Evolutionary conservation across 1,284 basidiomycete genomes (phyloP).

Genomic region (Coniferiporia sulphurascens): DNA sequence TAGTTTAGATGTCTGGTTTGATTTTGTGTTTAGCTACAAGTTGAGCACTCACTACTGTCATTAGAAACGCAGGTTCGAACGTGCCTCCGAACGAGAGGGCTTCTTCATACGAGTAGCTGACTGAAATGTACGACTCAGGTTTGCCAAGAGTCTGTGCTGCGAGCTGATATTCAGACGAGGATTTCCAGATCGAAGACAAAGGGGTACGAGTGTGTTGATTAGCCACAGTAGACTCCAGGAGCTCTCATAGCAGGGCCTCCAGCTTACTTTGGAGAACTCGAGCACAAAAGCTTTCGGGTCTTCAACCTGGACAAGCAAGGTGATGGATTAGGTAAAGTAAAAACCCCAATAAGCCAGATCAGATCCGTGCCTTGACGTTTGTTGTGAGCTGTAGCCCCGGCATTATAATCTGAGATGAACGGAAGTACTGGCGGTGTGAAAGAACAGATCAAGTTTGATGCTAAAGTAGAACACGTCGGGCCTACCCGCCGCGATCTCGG

Average conservation of each 20-base stretch:
- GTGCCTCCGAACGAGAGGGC: slow-evolving; percentile 52
- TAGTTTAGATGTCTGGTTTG: slow-evolving; percentile 6
- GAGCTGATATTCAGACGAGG: slow-evolving; percentile 30
- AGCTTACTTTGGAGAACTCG: slow-evolving; percentile 55
- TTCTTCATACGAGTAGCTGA: slow-evolving; percentile 52
- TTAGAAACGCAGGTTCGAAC: slow-evolving; percentile 57
- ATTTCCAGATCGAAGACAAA: no score
- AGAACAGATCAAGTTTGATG: no score
- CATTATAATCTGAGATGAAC: slow-evolving; percentile 33
- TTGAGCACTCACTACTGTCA: slow-evolving; percentile 46
- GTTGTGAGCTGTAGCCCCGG: slow-evolving; percentile 50
- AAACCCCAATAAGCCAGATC: not conserved
- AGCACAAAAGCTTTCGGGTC: slow-evolving; percentile 49
- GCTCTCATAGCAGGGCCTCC: slow-evolving; percentile 5
- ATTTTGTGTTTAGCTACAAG: no score
- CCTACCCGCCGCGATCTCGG: no score
- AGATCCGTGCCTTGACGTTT: slow-evolving; percentile 46
- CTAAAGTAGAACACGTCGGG: no score
- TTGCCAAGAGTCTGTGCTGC: slow-evolving; percentile 47
- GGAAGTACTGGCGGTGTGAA: no score
- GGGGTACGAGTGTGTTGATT: not conserved
- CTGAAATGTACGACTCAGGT: slow-evolving; percentile 47
- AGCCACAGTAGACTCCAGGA: not conserved
- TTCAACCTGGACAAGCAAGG: slow-evolving; percentile 31
- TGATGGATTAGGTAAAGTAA: not conserved